Conservation (phyloP, 805 yeast species). For the Sugiyamaella boreocaroliniensis region DNA sequence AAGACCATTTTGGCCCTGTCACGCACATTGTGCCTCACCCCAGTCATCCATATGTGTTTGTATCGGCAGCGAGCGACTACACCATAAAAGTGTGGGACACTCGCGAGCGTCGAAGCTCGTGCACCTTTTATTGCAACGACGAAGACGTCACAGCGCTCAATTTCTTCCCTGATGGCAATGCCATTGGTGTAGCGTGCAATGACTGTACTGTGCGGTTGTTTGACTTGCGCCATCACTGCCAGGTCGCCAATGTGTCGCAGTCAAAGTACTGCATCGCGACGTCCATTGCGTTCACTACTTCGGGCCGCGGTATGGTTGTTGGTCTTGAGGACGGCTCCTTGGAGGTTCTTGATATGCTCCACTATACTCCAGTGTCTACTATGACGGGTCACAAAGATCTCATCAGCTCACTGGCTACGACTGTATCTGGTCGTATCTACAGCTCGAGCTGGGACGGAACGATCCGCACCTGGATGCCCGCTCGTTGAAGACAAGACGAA, state of each 20-base stretch:
- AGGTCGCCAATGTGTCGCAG: conserved; percentile 34
- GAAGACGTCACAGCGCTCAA: conserved; percentile 59
- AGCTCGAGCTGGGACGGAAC: conserved; percentile 81
- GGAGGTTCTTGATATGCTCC: conserved; percentile 69
- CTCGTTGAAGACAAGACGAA: background rate
- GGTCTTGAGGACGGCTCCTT: conserved; percentile 74
- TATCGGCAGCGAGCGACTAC: conserved; percentile 69
- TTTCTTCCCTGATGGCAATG: conserved; percentile 63
- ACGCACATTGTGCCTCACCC: conserved; percentile 60
- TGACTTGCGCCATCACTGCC: conserved; percentile 74
- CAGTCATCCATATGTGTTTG: conserved; percentile 45
- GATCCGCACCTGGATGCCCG: conserved; percentile 29
- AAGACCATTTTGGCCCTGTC: conserved; percentile 43
- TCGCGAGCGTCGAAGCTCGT: conserved; percentile 38
- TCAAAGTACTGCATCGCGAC: conserved; percentile 44
- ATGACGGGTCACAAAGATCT: conserved; percentile 60
- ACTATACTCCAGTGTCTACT: conserved; percentile 56
- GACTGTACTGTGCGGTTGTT: conserved; percentile 64
- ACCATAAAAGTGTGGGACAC: conserved; percentile 75
- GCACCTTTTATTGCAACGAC: conserved; percentile 44
- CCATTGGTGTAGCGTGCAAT: conserved; percentile 60
- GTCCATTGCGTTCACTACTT: conserved; percentile 62
- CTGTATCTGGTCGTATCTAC: conserved; percentile 74
- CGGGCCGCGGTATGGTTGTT: conserved; percentile 68
- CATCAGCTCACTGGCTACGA: conserved; percentile 54